Evolutionary conservation across 331 rosid genomes (phyloP), one percentile per base, ranked within the genome.

Genomic region (Prunus yedoensis): DNA sequence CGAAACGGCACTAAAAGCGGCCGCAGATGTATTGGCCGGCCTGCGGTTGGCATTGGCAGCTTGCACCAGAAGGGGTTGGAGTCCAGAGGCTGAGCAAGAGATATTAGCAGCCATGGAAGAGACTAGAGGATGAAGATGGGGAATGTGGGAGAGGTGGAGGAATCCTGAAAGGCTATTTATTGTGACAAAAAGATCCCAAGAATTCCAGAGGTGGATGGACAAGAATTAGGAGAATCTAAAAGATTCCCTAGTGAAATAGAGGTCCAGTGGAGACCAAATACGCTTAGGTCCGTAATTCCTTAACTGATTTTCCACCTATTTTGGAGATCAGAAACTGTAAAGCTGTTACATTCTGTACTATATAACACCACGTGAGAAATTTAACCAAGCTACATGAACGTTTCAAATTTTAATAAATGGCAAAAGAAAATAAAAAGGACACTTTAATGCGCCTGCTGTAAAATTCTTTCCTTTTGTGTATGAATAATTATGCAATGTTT

Each of bases 61-160:
- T n/a, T 72, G 49, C 21, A 5, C 88, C 3, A 88, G 75, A 3
- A 90, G 83, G 17, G 75, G 32, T 57, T 66, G 78, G 68, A 90
- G 35, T 83, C n/a, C 89, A 1, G 85, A n/a, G 28, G 85, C 73
- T 21, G 89, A 86, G 80, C 93, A 90, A 0, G 91, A 43, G 66
- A 86, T n/a, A n/a, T n/a, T 58, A 12, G 92, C 59, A 3, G 86
- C 79, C 93, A 81, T 60, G 12, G 62, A 10, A 51, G 60, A 71
- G 77, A 32, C 6, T 1, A 10, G 12, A 18, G n/a, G 25, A 51
- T 66, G 79, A 62, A 13, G 32, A 3, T 35, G 23, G 17, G 17
- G 13, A 18, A 60, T 71, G 9, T 15, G n/a, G 27, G 65, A 23
- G 16, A 15, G 16, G 4, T 21, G 28, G 56, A 49, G n/a, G 10